Evolutionary conservation across 2,329 filamentous ascomycete species (phyloP), one percentile per base, ranked within the genome.

Genomic region (Seiridium cupressi): DNA sequence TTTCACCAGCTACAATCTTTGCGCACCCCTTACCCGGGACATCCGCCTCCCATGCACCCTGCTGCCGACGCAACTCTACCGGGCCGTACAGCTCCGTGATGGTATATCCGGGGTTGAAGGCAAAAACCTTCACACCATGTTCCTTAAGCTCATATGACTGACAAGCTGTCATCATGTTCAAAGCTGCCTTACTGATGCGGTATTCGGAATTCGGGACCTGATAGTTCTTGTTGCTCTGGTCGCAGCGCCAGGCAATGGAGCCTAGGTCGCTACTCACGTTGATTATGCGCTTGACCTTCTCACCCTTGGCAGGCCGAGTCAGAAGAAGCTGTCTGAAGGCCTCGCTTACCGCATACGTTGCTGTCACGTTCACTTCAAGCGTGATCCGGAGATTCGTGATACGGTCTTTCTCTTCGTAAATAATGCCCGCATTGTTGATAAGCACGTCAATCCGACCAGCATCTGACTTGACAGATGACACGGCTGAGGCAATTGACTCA

Each of bases 151-250:
- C 65, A 42, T 55, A 64, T 1, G 58, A 55, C 11, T 65, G 62
- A 42, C 66, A 68, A 5, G 65, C 66, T 0, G 65, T 48, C 5
- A 68, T 53, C 66, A 68, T 68, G 42, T 58, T 56, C 18, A 66
- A 34, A 32, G 63, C 66, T 2, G 65, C 63, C 47, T 66, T 66
- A 5, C 61, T 59, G 54, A 63, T 63, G 2, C 66, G 62, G 42
- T 66, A 68, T 5, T 63, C 61, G 18, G 59, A 62, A 36, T 55
- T 46, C 11, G 5, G 32, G 32, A 55, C 38, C 3, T 35, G 2
- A 10, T 65, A 65, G 55, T 31, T 54, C 31, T 36, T 10, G 51
- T 55, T 61, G 3, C 42, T 38, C 0, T 63, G 60, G 13, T 65
- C 38, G 13, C 49, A 42, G 9, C 65, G 62, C 34, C 55, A 51